Evolutionary conservation across 2,329 filamentous ascomycete species (phyloP), one percentile per base, ranked within the genome.

Genomic region (Lanzia echinophila): DNA sequence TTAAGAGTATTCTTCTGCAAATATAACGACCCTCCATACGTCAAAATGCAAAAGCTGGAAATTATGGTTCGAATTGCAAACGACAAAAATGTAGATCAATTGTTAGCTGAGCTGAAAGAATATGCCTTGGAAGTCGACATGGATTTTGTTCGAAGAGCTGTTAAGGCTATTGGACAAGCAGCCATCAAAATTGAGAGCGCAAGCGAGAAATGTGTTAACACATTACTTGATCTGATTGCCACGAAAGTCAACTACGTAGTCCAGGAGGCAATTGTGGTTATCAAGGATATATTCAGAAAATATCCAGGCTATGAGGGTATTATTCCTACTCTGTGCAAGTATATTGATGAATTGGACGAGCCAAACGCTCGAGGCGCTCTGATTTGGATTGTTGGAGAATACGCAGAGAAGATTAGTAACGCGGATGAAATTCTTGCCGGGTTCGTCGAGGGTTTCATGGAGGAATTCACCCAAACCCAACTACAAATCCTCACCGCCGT

Each of bases 1-100:
- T 83, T 99, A 66, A 84, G 94, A 43, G 94, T 99, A 8, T 99
- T 99, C 75, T 99, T 99, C 75, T 99, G 94, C 85, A 99, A 99
- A 74, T 99, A 99, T 75, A 97, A 97, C 69, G 94, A 99, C 64
- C 92, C 94, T 1, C 90, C 90, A 20, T 99, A 99, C 69, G 85
- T 99, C 65, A 99, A 99, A 72, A 83, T 99, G 56, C 88, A 96
- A 68, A 99, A 99, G 69, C 81, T 99, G 47, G 94, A 99, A 69
- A 97, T 97, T 59, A 97, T 99, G 94, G 92, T 99, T 46, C 86
- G 94, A 70, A 97, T 99, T 83, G 90, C 92, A 57, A 97, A 96
- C 72, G 91, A 96, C 63, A 87, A 86, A 68, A 99, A 97, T 68
- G 92, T 92, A 56, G 94, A 99, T 67, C 94, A 97, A 68, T 78